These are phyloP conservation scores for Circinella umbellata DNA, from an alignment of 371 early-diverging fungal genomes.

Conservation along the genomic window DNA sequence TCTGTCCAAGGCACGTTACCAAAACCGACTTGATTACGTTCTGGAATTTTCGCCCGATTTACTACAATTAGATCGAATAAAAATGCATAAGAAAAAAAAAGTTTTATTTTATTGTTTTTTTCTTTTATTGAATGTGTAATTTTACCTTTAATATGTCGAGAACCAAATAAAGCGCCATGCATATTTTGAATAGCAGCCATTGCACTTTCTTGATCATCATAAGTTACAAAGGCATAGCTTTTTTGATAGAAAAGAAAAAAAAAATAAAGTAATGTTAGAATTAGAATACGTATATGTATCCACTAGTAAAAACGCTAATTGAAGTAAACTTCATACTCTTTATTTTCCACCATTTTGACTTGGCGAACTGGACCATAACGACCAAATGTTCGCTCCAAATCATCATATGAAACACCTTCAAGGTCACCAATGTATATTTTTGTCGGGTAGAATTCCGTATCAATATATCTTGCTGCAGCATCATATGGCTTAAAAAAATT, in stretches of 20 bases:
- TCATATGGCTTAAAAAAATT: conserved; percentile 41
- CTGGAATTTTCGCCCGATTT: conserved; percentile 66
- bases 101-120: no score
- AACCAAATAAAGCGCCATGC: conserved; percentile 54
- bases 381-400: conserved; percentile 46
- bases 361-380: conserved; percentile 58
- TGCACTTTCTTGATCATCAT: conserved; percentile 49
- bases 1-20: conserved; percentile 67
- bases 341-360: conserved; percentile 61
- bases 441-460: conserved; percentile 61
- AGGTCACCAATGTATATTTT: conserved; percentile 64
- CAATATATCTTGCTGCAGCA: conserved; percentile 60
- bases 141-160: conserved; percentile 54
- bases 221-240: conserved; percentile 63
- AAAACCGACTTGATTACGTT: conserved; percentile 63
- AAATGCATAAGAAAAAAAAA: not conserved
- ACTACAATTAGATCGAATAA: conserved; percentile 26
- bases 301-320: no score
- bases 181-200: conserved; percentile 53
- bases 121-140: not conserved
- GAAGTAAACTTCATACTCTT: conserved; percentile 40
- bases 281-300: no score
- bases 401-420: conserved; percentile 37
- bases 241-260: not conserved
- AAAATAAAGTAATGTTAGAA: not conserved